These are phyloP conservation scores for Phytophthora pisi DNA, from an alignment of 352 stramenopile species.

Conservation along the genomic window DNA sequence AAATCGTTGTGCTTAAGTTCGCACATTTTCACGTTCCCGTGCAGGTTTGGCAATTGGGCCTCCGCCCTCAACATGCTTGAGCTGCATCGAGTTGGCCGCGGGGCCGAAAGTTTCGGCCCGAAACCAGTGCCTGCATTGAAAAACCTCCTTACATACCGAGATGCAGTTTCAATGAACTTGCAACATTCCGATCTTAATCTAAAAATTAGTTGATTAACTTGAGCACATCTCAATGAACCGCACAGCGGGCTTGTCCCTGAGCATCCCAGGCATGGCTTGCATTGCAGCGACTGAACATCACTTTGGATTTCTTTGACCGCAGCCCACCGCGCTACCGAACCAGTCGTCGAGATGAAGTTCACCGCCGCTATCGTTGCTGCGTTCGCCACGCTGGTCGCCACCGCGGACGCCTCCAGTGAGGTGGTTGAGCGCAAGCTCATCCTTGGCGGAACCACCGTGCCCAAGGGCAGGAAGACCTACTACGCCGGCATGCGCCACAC, in stretches of 20 bases:
- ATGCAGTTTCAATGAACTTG: too few species aligned
- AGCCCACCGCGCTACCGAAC: slow-evolving; percentile 1
- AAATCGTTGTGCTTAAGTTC: neutral
- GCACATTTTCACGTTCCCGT: neutral
- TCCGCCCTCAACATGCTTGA: too few species aligned
- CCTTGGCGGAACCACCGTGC: slow-evolving; percentile 49
- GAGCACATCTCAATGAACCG: slow-evolving; percentile 28
- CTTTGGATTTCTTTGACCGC: slow-evolving; percentile 27
- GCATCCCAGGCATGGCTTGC: neutral
- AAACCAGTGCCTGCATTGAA: too few species aligned
- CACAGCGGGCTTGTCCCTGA: slow-evolving; percentile 31
- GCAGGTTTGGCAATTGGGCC: neutral
- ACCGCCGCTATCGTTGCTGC: slow-evolving; percentile 20
- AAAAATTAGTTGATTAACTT: too few species aligned
- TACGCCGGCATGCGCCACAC: slow-evolving; percentile 35
- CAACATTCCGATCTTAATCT: too few species aligned
- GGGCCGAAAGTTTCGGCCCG: too few species aligned
- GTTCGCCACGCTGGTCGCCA: slow-evolving; percentile 16
- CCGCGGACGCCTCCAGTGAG: slow-evolving; percentile 5
- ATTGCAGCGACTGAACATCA: slow-evolving; percentile 13
- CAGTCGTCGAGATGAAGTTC: slow-evolving; percentile 28
- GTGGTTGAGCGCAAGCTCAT: slow-evolving; percentile 44
- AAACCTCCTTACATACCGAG: too few species aligned
- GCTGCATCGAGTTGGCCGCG: too few species aligned
- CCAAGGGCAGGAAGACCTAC: slow-evolving; percentile 48